Percentiles rank a stretch among this genome's conserved stretches.
Evolutionary conservation across 768 basidiomycete genomes (phyloP).

Genomic region (Amanita rimosa): DNA sequence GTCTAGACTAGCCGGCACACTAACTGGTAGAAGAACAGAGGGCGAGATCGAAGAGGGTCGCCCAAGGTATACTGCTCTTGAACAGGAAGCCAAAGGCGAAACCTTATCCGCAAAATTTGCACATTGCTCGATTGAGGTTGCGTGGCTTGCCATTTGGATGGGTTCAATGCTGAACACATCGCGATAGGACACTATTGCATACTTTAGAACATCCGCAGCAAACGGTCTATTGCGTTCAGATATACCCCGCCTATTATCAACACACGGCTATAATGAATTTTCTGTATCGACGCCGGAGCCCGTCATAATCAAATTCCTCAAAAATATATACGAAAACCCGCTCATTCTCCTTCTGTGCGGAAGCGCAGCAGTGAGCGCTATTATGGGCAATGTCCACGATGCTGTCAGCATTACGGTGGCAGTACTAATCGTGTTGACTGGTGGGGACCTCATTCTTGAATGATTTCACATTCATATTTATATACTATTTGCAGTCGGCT

Average conservation of each 20-base stretch:
- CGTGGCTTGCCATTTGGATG: constrained; percentile 13
- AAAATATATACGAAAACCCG: constrained; percentile 93
- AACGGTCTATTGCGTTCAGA: constrained; percentile 53
- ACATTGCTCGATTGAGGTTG: constrained; percentile 51
- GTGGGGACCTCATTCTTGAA: constrained; percentile 28
- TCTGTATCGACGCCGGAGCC: constrained; percentile 77
- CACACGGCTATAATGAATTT: constrained; percentile 91
- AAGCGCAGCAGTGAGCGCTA: constrained; percentile 78
- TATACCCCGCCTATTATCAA: constrained; percentile 50
- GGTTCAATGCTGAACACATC: constrained; percentile 2
- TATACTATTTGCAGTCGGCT: constrained; percentile 50
- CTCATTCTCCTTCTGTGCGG: constrained; percentile 84
- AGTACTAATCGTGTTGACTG: constrained; percentile 86
- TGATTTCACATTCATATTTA: constrained; percentile 1
- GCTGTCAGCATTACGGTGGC: constrained; percentile 89
- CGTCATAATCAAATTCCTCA: constrained; percentile 76
- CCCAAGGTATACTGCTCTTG: constrained; percentile 17
- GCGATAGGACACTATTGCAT: constrained; percentile 57
- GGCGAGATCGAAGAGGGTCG: constrained; percentile 21
- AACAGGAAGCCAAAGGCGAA: constrained; percentile 25
- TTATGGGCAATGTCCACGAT: constrained; percentile 95
- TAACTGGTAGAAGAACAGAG: constrained; percentile 26
- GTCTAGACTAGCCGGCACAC: constrained; percentile 27
- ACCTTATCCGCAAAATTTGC: constrained; percentile 64
- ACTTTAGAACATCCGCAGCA: constrained; percentile 54